Percentiles rank a stretch among this genome's conserved stretches.
Evolutionary conservation across 371 early-diverging fungal genomes (phyloP).

Genomic region (Rhizopus arrhizus): DNA sequence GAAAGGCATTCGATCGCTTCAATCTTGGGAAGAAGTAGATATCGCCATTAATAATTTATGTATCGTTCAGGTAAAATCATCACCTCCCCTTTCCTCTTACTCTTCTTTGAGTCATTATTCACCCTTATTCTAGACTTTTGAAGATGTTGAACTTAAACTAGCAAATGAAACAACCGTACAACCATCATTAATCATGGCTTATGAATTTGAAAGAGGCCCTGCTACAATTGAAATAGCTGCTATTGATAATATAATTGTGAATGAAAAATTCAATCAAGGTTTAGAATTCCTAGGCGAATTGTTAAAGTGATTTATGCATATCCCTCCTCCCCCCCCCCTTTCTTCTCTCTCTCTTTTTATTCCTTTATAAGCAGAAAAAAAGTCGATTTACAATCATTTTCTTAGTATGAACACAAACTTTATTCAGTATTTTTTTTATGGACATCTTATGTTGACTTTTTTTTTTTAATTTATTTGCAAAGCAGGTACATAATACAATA

Average conservation of each 20-base stretch:
- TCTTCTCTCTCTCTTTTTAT: neutral
- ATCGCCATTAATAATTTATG: slow-evolving; percentile 45
- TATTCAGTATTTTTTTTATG: slow-evolving; percentile 2
- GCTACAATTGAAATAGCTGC: slow-evolving; percentile 34
- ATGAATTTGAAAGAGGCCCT: slow-evolving; percentile 48
- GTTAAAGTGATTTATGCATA: slow-evolving; percentile 5
- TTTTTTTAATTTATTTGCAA: neutral
- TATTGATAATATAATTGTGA: slow-evolving; percentile 8
- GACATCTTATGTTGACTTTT: neutral
- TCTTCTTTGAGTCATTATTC: neutral
- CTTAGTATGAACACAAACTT: neutral
- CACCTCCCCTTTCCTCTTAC: neutral
- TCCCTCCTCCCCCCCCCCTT: neutral
- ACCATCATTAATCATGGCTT: slow-evolving; percentile 41
- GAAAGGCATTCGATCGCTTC: slow-evolving; percentile 41
- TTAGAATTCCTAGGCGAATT: neutral
- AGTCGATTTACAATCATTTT: neutral
- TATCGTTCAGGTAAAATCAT: slow-evolving; percentile 38
- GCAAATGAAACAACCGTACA: slow-evolving; percentile 1
- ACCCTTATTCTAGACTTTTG: slow-evolving; percentile 30
- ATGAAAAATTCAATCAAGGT: slow-evolving; percentile 5
- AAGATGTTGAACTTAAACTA: slow-evolving; percentile 38
- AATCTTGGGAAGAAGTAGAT: slow-evolving; percentile 45
- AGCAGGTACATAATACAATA: no score
- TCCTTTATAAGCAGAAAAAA: neutral